Percentiles rank a stretch among this genome's conserved stretches.
phyloP scores from a whole-genome alignment of 176 grass and related monocot species.

The Puccinellia tenuiflora region DNA sequence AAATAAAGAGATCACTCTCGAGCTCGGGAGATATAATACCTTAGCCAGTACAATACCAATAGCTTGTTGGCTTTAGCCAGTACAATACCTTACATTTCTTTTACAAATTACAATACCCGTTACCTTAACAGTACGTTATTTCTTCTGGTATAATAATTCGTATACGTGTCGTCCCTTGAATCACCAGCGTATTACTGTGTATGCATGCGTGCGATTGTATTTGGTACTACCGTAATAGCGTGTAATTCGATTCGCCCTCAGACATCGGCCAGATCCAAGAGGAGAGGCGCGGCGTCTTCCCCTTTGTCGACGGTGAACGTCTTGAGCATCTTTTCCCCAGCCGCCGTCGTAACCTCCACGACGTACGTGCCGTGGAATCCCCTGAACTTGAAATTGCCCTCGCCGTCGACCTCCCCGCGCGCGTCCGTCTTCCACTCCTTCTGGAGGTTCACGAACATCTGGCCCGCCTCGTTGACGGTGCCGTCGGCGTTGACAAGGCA shows the following conservation, averaged over 20 bases:
- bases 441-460: constrained; percentile 21
- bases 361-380: constrained; percentile 58
- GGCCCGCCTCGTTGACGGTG: constrained; percentile 42
- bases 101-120: background rate
- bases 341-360: constrained; percentile 13
- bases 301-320: constrained; percentile 54
- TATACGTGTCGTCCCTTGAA: background rate
- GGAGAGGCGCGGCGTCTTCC: background rate
- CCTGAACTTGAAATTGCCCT: constrained; percentile 52
- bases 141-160: background rate
- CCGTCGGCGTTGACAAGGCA: constrained; percentile 46
- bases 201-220: background rate
- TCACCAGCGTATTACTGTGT: background rate
- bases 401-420: constrained; percentile 10
- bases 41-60: background rate
- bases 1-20: too few relatives aligned
- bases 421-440: constrained; percentile 51
- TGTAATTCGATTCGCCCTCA: background rate
- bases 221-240: background rate
- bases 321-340: constrained; percentile 22
- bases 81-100: background rate
- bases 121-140: background rate
- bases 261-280: background rate
- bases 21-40: too few relatives aligned
- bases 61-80: background rate